Evolutionary conservation across 192 early-diverging fungal species (phyloP), one percentile per base, ranked within the genome.

Genomic region (Coemansia sp.): DNA sequence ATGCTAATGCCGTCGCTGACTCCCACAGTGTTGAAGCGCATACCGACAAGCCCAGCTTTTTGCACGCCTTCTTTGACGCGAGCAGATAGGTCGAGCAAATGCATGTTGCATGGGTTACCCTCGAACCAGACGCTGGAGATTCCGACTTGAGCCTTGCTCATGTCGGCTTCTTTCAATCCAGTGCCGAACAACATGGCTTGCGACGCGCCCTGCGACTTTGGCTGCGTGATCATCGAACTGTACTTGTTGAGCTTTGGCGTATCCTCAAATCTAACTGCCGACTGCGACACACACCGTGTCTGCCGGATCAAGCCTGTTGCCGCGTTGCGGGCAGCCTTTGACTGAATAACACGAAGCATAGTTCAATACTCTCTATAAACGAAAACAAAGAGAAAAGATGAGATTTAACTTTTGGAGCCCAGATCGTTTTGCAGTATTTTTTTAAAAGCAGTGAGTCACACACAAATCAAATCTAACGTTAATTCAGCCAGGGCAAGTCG

Each of bases 101-200:
- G 97, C 97, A 99, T 99, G 80, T 99, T 99, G 84, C 97, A 99
- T 9, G 97, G 95, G 81, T 99, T 99, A 61, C 97, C 97, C 73
- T 99, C 97, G 70, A 94, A 97, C 94, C 95, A 95, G 82, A 99
- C 95, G 79, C 88, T 91, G 7, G 93, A 86, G 67, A 99, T 99
- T 34, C 97, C 97, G 26, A 99, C 93, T 82, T 97, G 95, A 17
- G 93, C 86, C 72, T 92, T 88, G 61, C 71, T 73, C 84, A 99
- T 85, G 59, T 96, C 90, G 4, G 76, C 84, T 23, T 88, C 85
- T 51, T 84, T 86, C 60, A 99, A 75, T 21, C 97, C 97, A 4
- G 94, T 97, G n/a, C 89, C 97, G 68, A 93, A 89, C 66, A 99
- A 87, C 93, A 97, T 95, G 3, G 97, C 97, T 79, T 99, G 97